These are phyloP conservation scores for Russula sp. DNA, from an alignment of 768 basidiomycete species.

Conservation along the genomic window DNA sequence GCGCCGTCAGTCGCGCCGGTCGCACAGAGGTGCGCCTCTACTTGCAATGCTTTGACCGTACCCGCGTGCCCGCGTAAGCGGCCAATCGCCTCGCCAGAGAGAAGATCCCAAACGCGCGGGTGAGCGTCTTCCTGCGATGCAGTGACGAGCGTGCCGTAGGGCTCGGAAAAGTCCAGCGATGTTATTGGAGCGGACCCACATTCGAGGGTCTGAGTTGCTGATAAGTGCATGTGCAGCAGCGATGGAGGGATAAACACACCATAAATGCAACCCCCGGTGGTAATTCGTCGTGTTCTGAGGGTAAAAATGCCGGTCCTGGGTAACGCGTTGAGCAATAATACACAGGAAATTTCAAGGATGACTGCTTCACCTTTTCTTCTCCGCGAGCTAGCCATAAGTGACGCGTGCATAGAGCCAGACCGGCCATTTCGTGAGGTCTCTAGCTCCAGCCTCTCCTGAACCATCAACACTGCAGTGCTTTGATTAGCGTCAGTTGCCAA, in stretches of 20 bases:
- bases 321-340: conserved; percentile 1
- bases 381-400: conserved; percentile 52
- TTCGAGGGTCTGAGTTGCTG: conserved; percentile 62
- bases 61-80: conserved; percentile 76
- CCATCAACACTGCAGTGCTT: conserved; percentile 65
- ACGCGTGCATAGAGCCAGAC: conserved; percentile 34
- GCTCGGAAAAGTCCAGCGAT: conserved; percentile 92
- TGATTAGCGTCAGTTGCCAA: conserved; percentile 8
- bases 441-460: conserved; percentile 75
- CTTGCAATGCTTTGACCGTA: conserved; percentile 84
- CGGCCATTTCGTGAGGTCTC: conserved; percentile 44
- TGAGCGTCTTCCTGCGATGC: conserved; percentile 81
- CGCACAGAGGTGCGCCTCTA: conserved; percentile 84
- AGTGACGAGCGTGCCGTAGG: conserved; percentile 89
- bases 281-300: conserved; percentile 94
- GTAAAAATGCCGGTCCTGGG: conserved; percentile 87
- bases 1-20: conserved; percentile 88
- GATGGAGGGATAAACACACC: conserved; percentile 41
- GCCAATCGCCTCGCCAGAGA: conserved; percentile 83
- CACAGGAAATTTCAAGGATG: background rate
- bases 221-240: conserved; percentile 13
- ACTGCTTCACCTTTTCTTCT: conserved; percentile 52
- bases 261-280: conserved; percentile 96
- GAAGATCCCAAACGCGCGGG: conserved; percentile 92
- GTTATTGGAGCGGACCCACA: conserved; percentile 78